Conservation (phyloP, 805 yeast genomes). For the Cyberlindnera mrakii region DNA sequence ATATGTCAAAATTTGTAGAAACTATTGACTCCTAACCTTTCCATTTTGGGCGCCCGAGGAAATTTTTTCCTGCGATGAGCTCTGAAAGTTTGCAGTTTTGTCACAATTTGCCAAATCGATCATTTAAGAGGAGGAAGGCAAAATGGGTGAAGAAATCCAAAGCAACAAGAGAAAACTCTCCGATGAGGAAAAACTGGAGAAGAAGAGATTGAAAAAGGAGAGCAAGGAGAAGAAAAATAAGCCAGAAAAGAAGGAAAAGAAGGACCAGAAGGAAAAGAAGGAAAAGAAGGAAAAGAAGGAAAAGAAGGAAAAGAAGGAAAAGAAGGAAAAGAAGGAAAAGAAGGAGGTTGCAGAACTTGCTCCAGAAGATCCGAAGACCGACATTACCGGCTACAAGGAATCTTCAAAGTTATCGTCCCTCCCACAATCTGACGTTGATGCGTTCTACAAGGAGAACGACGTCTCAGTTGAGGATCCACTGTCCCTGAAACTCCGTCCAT, state of each 20-base stretch:
- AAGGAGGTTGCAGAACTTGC: slow-evolving; percentile 24
- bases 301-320: slow-evolving; percentile 21
- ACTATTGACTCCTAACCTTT: too few relatives aligned
- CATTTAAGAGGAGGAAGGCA: background rate
- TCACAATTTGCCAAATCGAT: too few relatives aligned
- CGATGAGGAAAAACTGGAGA: slow-evolving; percentile 18
- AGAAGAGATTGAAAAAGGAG: slow-evolving; percentile 23
- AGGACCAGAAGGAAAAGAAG: slow-evolving; percentile 18
- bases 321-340: slow-evolving; percentile 29
- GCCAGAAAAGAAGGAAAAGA: slow-evolving; percentile 21
- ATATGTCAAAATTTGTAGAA: too few relatives aligned
- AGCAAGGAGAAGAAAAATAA: slow-evolving; percentile 35
- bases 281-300: slow-evolving; percentile 27
- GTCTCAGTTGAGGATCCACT: slow-evolving; percentile 72
- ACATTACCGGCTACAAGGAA: slow-evolving; percentile 28
- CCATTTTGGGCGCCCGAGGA: too few relatives aligned
- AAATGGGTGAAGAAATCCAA: slow-evolving; percentile 21
- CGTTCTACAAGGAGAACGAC: slow-evolving; percentile 63
- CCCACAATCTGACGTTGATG: slow-evolving; percentile 51
- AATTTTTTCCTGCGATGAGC: too few relatives aligned
- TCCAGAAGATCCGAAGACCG: slow-evolving; percentile 14
- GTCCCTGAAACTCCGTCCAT: slow-evolving; percentile 53
- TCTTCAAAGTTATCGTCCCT: slow-evolving; percentile 32
- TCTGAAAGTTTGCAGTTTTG: too few relatives aligned
- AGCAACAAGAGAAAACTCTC: slow-evolving; percentile 22